These are phyloP conservation scores for Multifurca ochricompacta DNA, from an alignment of 768 basidiomycete genomes.

Conservation along the genomic window DNA sequence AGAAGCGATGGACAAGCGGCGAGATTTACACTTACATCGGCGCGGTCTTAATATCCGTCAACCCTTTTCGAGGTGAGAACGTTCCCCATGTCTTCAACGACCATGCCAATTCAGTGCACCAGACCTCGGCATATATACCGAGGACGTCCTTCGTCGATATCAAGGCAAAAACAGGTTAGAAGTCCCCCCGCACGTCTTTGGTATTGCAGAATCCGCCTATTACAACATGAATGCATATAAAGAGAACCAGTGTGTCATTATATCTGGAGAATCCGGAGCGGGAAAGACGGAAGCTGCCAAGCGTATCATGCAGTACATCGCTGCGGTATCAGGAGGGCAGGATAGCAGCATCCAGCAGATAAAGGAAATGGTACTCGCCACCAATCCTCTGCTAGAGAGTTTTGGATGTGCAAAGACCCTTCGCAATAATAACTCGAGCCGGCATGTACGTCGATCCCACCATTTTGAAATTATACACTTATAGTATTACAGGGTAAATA, in stretches of 20 bases:
- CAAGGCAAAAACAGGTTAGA: conserved; percentile 97
- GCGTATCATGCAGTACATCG: conserved; percentile 99
- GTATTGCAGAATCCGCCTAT: conserved; percentile 94
- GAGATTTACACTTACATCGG: conserved; percentile 99
- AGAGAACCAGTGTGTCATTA: conserved; percentile 99
- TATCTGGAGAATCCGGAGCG: conserved; percentile 97
- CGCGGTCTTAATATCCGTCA: conserved; percentile 97
- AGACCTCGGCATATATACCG: conserved; percentile 99
- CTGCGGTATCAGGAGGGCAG: conserved; percentile 85
- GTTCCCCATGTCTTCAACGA: not conserved
- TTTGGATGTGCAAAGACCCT: conserved; percentile 99
- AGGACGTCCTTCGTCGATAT: conserved; percentile 76
- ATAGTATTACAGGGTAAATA: conserved; percentile 77
- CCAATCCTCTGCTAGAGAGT: conserved; percentile 94
- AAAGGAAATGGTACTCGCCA: conserved; percentile 99
- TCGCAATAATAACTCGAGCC: conserved; percentile 96
- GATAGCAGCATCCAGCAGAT: conserved; percentile 93
- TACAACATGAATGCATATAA: conserved; percentile 99
- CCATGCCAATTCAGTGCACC: not conserved
- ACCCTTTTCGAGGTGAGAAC: conserved; percentile 81
- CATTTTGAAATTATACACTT: conserved; percentile 17
- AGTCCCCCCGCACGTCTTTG: conserved; percentile 95
- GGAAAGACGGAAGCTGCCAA: conserved; percentile 99
- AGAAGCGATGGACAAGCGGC: conserved; percentile 89
- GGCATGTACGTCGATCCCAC: conserved; percentile 63